Evolutionary conservation across 2,329 filamentous ascomycete species (phyloP), one percentile per base, ranked within the genome.

Genomic region (Clarireedia sp.): DNA sequence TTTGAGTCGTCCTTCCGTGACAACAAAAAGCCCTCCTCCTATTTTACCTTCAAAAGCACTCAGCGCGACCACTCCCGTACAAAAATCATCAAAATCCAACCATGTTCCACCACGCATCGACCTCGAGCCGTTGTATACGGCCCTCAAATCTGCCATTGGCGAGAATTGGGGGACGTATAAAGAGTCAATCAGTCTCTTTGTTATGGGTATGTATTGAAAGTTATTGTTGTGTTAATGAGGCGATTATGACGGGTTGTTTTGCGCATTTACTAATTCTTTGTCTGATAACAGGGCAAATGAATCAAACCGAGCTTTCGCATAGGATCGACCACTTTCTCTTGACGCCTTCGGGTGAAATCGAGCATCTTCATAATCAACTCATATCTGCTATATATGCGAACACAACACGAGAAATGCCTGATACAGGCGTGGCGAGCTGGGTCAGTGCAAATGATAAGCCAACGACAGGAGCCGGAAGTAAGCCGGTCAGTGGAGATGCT

Each of bases 371-470:
- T 65, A 87, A 87, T 68, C 82, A 85, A 69, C 78, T 87, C 51
- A 73, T 87, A 59, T 75, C 82, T 56, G 82, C 81, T 54, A 81
- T 87, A 63, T 83, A 83, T 68, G 82, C 78, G 65, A 87, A 87
- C 75, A 79, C 86, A 58, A 86, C 82, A 37, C 74, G 84, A 56
- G 84, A 87, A 67, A 80, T 85, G 74, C 83, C 84, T 57, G 83
- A 86, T 61, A 76, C 77, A 67, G 83, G 83, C 63, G 78, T 85
- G 64, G 84, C 84, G 48, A 81, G 81, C 58, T 87, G 83, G 83
- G 84, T 87, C 67, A 86, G 82, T 68, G 82, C 83, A 54, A 85
- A 86, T 65, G 83, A 87, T 63, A 87, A 87, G 64, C 82, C 82
- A 17, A 71, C 77, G 17, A 72, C 78, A 10, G 75, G 74, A 43